These are phyloP conservation scores for Kondoa subrosea DNA, from an alignment of 768 basidiomycete genomes.

Conservation along the genomic window DNA sequence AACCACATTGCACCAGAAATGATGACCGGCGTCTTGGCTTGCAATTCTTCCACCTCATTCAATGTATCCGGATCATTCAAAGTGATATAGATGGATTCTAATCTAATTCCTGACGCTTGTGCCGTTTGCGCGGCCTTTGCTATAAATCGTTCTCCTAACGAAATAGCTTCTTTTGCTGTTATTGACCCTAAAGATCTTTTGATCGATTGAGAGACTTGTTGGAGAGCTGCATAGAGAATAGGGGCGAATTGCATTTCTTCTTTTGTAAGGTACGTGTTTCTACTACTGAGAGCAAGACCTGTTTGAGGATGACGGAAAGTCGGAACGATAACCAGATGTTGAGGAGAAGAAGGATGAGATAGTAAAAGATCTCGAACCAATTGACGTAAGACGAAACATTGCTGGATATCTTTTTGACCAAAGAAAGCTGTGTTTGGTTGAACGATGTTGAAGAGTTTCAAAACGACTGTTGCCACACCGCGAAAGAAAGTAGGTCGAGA, in stretches of 20 bases:
- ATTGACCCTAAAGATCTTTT: slow-evolving; percentile 21
- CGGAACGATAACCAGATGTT: slow-evolving; percentile 68
- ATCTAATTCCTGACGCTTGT: slow-evolving; percentile 35
- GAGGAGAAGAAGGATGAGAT: slow-evolving; percentile 48
- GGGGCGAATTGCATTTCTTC: slow-evolving; percentile 52
- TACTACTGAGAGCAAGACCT: slow-evolving; percentile 70
- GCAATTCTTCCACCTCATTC: slow-evolving; percentile 40
- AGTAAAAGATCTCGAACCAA: slow-evolving; percentile 63
- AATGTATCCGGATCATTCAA: slow-evolving; percentile 70
- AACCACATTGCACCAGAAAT: slow-evolving; percentile 44
- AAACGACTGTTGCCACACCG: slow-evolving; percentile 85
- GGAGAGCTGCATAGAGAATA: slow-evolving; percentile 53
- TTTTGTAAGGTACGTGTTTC: slow-evolving; percentile 62
- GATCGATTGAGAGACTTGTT: slow-evolving; percentile 38
- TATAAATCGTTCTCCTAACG: slow-evolving; percentile 21
- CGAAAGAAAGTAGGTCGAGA: slow-evolving; percentile 81
- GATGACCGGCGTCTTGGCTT: slow-evolving; percentile 27
- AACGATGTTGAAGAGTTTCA: slow-evolving; percentile 83
- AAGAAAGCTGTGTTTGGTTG: slow-evolving; percentile 41
- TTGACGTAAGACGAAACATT: slow-evolving; percentile 65
- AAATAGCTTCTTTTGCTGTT: slow-evolving; percentile 15
- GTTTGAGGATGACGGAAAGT: slow-evolving; percentile 50
- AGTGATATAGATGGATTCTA: slow-evolving; percentile 69
- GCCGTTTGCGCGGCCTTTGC: slow-evolving; percentile 14
- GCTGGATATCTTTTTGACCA: slow-evolving; percentile 97